Evolutionary conservation across 257 asterid species (phyloP).

Genomic region (Lycium barbarum): DNA sequence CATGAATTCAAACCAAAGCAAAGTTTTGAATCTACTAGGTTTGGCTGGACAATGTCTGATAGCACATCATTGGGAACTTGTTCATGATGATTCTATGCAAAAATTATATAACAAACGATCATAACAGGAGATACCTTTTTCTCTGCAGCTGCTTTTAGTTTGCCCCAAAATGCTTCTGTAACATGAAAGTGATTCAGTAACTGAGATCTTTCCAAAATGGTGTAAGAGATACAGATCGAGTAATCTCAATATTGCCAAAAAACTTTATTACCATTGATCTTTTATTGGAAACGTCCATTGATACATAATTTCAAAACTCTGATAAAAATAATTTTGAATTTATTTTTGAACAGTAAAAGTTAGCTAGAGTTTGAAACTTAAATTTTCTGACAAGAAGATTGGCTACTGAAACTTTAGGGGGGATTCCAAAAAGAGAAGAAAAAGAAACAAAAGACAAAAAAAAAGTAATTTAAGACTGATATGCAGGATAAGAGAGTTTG

Average conservation of each 20-base stretch:
- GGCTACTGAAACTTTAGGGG: background rate
- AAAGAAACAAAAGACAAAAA: background rate
- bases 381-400: background rate
- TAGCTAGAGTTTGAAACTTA: background rate
- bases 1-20: slow-evolving; percentile 1
- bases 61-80: background rate
- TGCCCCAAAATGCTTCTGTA: slow-evolving; percentile 80
- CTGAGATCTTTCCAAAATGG: background rate
- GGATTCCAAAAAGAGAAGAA: background rate
- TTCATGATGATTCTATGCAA: background rate
- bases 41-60: background rate
- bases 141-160: slow-evolving; percentile 70
- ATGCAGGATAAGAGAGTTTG: slow-evolving; percentile 1
- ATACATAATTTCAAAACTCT: background rate
- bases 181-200: slow-evolving; percentile 28
- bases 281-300: background rate
- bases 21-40: background rate
- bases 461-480: background rate
- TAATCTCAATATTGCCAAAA: background rate
- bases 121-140: slow-evolving; percentile 58
- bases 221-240: background rate
- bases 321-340: background rate
- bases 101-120: background rate
- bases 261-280: slow-evolving; percentile 29
- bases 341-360: background rate